Percentiles rank a stretch among this genome's conserved stretches.
These are phyloP conservation scores for Vanrija sp. DNA, from an alignment of 1,284 basidiomycete species.

Conservation along the genomic window DNA sequence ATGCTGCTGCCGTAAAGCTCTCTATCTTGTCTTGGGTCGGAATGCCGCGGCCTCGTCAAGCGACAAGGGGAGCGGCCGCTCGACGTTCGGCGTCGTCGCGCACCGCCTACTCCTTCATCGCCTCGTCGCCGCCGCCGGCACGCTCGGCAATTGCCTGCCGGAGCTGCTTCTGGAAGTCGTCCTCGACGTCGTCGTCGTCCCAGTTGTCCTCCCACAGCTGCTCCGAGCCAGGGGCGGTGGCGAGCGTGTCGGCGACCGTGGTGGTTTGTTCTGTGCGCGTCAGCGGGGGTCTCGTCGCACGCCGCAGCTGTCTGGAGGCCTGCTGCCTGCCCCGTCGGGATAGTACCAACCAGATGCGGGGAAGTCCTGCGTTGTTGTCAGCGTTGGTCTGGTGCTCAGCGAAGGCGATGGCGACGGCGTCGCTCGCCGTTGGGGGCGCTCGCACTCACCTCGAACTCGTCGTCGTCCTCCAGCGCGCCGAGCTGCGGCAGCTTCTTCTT, in stretches of 20 bases:
- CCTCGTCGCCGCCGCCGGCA: slow-evolving; percentile 31
- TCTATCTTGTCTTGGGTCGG: too few relatives aligned
- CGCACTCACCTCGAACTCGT: slow-evolving; percentile 51
- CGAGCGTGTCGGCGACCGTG: slow-evolving; percentile 39
- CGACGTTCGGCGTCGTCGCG: too few relatives aligned
- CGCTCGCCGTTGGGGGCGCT: background rate
- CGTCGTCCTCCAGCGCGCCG: slow-evolving; percentile 51
- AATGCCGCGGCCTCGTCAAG: too few relatives aligned
- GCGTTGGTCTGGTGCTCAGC: background rate
- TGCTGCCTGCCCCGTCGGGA: background rate
- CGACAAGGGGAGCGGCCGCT: too few relatives aligned
- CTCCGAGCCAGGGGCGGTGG: slow-evolving; percentile 24
- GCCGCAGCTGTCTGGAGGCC: background rate
- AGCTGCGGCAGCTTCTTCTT: slow-evolving; percentile 48
- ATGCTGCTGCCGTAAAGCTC: too few relatives aligned
- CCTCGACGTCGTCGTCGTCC: slow-evolving; percentile 98
- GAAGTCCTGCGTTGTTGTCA: slow-evolving; percentile 36
- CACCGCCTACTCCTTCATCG: slow-evolving; percentile 41
- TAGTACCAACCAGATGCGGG: slow-evolving; percentile 37
- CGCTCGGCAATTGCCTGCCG: slow-evolving; percentile 52
- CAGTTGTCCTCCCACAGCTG: slow-evolving; percentile 98
- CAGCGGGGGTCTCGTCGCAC: background rate
- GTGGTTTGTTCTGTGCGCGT: slow-evolving; percentile 25
- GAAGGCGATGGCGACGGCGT: background rate
- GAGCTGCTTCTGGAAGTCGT: slow-evolving; percentile 92